A percentile compares a stretch with the other conserved stretches of the same genome.
phyloP scores from a whole-genome alignment of 305 asterid genomes.

The Coffea humblotiana region DNA sequence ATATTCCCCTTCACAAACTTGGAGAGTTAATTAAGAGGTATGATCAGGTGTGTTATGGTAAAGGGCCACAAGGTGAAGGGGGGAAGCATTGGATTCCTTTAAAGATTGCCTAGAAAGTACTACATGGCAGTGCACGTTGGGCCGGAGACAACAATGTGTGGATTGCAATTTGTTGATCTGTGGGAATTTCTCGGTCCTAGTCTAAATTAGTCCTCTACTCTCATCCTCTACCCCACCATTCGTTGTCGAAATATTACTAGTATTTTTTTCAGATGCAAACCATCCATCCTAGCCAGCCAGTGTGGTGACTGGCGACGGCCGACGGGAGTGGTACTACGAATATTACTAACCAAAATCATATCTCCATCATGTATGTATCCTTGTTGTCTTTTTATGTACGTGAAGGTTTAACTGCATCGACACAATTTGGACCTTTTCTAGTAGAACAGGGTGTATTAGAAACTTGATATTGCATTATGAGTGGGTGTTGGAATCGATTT shows the following conservation, averaged over 20 bases:
- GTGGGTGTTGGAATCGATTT: too few species aligned
- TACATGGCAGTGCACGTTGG: conserved; percentile 37
- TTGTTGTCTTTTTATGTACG: neutral
- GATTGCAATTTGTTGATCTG: conserved; percentile 22
- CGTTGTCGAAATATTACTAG: neutral
- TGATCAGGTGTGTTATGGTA: neutral
- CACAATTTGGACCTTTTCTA: neutral
- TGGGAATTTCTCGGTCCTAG: neutral
- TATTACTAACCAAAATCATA: neutral
- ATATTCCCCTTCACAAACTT: conserved; percentile 8
- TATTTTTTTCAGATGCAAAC: too few species aligned
- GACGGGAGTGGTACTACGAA: neutral
- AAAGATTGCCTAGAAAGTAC: conserved; percentile 29
- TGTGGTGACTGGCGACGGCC: neutral
- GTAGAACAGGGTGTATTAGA: neutral
- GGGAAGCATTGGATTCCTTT: conserved; percentile 41
- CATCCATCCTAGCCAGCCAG: too few species aligned
- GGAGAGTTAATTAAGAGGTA: neutral
- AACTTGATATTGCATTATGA: neutral
- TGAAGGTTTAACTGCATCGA: neutral
- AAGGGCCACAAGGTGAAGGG: neutral
- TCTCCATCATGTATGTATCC: neutral
- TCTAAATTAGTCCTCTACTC: neutral
- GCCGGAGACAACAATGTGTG: conserved; percentile 37
- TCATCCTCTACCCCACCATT: neutral